These are phyloP conservation scores for Trichosporon sp. DNA, from an alignment of 1,284 basidiomycete species.

Conservation along the genomic window DNA sequence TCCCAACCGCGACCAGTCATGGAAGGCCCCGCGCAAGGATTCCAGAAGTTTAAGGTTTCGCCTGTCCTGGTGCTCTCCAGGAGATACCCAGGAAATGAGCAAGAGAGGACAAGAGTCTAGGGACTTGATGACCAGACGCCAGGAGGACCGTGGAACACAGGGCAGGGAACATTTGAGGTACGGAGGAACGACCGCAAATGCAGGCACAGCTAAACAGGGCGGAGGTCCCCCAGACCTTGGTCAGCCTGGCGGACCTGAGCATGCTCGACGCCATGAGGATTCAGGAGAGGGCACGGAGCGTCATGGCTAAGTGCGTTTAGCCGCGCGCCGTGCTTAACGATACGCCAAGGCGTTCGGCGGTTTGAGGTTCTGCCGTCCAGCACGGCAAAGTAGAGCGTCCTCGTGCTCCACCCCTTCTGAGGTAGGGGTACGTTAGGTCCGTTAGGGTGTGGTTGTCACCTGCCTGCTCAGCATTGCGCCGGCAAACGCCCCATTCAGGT, in stretches of 20 bases:
- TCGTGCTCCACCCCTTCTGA: not conserved
- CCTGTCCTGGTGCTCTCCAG: not conserved
- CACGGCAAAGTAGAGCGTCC: not conserved
- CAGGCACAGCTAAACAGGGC: not conserved
- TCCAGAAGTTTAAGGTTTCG: conserved; percentile 6
- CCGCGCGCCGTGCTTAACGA: not conserved
- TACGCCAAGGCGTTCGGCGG: not conserved
- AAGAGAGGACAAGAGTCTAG: not conserved
- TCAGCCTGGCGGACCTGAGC: not conserved
- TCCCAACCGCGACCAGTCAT: not conserved
- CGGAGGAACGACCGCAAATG: not conserved
- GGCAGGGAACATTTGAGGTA: not conserved
- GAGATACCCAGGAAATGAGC: not conserved
- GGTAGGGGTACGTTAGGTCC: not conserved
- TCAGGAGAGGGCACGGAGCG: not conserved
- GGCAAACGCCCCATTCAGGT: not conserved
- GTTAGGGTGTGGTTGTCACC: not conserved
- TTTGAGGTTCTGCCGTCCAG: not conserved
- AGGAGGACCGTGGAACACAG: not conserved
- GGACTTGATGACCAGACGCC: not conserved
- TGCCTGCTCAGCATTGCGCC: not conserved
- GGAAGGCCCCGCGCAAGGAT: not conserved
- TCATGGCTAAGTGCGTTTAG: not conserved
- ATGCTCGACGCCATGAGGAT: not conserved
- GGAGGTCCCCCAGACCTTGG: no score